Base-by-base conservation (phyloP, 1,284 basidiomycete species). In the Tetrapyrgos nigripes region DNA sequence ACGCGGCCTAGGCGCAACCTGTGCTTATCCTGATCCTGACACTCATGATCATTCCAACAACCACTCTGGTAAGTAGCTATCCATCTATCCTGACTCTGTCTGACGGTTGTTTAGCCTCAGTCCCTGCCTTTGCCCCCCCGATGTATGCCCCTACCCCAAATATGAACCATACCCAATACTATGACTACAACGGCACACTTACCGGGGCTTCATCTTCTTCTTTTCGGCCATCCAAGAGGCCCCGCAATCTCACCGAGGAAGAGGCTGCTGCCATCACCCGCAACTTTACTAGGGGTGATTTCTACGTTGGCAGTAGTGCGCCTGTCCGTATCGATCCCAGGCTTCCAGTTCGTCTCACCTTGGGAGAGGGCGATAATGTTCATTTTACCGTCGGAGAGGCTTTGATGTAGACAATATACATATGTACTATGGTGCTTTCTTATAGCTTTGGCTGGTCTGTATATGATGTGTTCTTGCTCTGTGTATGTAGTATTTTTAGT, bases 251-350 rank as follows among this genome's bases (percentile, higher is more conserved):
- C 51, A 92, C 89, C 2, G 89, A 92, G 64, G 89, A 92, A 63
- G 89, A 92, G 71, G 82, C 89, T 6, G 88, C 88, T 13, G 88
- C 89, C 26, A 91, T 92, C 75, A 90, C 89, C 1, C 83, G 89
- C 69, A 90, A 90, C 67, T 92, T 89, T 66, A 87, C 77, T 59
- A 83, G 89, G 53, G 89, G 89, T 8, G 89, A 91, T 68, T 92
- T 92, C 69, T 92, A 86, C 66, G 87, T 92, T 53, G 89, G 90
- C 53, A 84, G 78, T 40, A 90, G 86, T 64, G 88, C 88, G 4
- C 89, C 90, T 10, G 88, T 92, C 29, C 83, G 88, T 64, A 91
- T 92, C 71, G 89, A 92, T 67, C 88, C 89, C 28, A 83, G 90
- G 50, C 73, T 92, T 31, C 87, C 89, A 21, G 89, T 92, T 58